Evolutionary conservation across 768 basidiomycete species (phyloP), one percentile per base, ranked within the genome.

Genomic region (Boletellus sp.): DNA sequence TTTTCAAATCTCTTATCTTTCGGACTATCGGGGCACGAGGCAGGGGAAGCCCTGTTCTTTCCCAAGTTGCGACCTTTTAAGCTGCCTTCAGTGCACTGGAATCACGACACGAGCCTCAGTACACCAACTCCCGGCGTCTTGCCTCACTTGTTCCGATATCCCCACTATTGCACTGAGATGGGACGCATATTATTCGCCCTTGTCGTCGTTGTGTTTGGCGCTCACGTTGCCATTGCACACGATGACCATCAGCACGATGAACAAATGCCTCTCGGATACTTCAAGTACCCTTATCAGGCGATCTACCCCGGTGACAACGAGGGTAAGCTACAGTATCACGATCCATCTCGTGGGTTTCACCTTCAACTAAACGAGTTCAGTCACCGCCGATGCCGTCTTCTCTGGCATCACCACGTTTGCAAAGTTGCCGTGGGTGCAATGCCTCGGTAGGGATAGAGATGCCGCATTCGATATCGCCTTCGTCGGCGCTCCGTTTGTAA

Each of bases 341-440:
- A 17, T 13, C 16, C 28, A 13, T 16, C 4, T 8, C 19, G 13
- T 34, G 17, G 23, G 12, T 15, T 34, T 22, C 37, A 11, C 10
- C 3, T 44, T 23, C 13, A 32, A 47, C n/a, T 44, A 24, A 43
- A 34, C 8, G 26, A 38, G 26, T 42, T 11, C 42, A 86, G 85
- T 86, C 26, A 87, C 85, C 36, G 84, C 84, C 3, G 84, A 93
- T 62, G 81, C 89, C 16, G 71, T 86, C 32, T 94, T 92, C 68
- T 83, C 86, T 40, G 91, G 91, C 9, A 85, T 91, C 31, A 81
- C 83, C 2, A 90, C 89, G 3, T 94, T 93, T 63, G 91, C 92
- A 16, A 91, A 79, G 66, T 76, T 94, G n/a, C 89, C 89, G 23
- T 91, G 87, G 80, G 77, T 83, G 1, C 79, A 84, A 55, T 93